These are phyloP conservation scores for Lomentospora prolificans DNA, from an alignment of 2,329 filamentous ascomycete genomes.

Conservation along the genomic window DNA sequence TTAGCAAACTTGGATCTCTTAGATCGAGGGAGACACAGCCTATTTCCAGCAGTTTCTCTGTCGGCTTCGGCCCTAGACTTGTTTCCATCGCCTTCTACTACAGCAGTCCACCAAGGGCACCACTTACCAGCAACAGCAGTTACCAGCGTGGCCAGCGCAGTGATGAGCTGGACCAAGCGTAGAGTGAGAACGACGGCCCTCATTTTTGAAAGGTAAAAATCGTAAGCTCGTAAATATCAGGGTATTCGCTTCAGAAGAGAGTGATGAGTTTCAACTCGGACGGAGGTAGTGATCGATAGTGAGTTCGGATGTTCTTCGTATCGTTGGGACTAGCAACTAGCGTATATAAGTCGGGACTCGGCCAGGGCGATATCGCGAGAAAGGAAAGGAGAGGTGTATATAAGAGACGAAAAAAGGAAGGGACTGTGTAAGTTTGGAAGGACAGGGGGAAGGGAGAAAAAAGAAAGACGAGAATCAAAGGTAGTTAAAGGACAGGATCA, in stretches of 20 bases:
- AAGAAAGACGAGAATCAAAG: neutral
- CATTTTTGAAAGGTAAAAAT: neutral
- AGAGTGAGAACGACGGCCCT: constrained; percentile 14
- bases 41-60: neutral
- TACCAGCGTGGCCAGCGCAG: constrained; percentile 35
- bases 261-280: neutral
- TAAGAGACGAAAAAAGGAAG: neutral
- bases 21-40: too few relatives aligned
- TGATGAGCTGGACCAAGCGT: constrained; percentile 33
- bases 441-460: neutral
- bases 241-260: neutral
- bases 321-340: neutral
- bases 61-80: neutral
- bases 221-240: neutral
- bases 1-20: too few relatives aligned
- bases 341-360: neutral
- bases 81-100: neutral
- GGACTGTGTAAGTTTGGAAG: neutral
- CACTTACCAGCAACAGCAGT: constrained; percentile 38
- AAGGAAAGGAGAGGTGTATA: neutral
- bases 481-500: neutral
- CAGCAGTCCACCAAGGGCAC: too few relatives aligned
- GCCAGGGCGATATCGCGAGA: neutral
- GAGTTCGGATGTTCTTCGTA: neutral
- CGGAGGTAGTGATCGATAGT: neutral